Evolutionary conservation across 495 filamentous ascomycete genomes (phyloP).

Genomic region (Trichoderma erinaceum): DNA sequence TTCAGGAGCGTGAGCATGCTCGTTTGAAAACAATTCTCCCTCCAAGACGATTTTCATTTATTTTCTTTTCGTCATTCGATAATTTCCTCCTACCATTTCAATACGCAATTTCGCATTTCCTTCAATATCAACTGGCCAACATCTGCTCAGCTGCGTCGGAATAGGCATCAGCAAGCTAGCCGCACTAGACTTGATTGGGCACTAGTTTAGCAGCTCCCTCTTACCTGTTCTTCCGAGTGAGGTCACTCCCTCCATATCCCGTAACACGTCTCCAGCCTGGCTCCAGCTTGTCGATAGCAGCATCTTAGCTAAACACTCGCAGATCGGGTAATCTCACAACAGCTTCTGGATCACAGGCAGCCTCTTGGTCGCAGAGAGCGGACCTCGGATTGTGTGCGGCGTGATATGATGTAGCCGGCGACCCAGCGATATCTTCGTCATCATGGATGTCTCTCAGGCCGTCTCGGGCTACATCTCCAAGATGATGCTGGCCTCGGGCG

Average conservation of each 20-base stretch:
- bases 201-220: not conserved
- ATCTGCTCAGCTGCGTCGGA: no score
- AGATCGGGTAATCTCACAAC: not conserved
- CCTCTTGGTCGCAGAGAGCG: not conserved
- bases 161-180: not conserved
- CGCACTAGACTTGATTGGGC: not conserved
- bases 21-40: no score
- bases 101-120: no score
- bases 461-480: constrained; percentile 94
- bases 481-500: constrained; percentile 81
- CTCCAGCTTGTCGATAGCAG: constrained; percentile 8
- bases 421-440: constrained; percentile 15
- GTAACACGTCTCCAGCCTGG: constrained; percentile 9
- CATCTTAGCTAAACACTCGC: constrained; percentile 14
- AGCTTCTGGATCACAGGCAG: not conserved
- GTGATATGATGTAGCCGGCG: constrained; percentile 13
- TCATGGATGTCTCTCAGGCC: constrained; percentile 89
- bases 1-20: no score
- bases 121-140: no score
- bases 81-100: no score
- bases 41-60: no score
- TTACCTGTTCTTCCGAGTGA: constrained; percentile 11
- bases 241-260: not conserved
- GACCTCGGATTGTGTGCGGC: not conserved
- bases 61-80: no score